A percentile compares a stretch with the other conserved stretches of the same genome.
Evolutionary conservation across 192 early-diverging fungal species (phyloP).

Genomic region (Phlyctochytrium bullatum): DNA sequence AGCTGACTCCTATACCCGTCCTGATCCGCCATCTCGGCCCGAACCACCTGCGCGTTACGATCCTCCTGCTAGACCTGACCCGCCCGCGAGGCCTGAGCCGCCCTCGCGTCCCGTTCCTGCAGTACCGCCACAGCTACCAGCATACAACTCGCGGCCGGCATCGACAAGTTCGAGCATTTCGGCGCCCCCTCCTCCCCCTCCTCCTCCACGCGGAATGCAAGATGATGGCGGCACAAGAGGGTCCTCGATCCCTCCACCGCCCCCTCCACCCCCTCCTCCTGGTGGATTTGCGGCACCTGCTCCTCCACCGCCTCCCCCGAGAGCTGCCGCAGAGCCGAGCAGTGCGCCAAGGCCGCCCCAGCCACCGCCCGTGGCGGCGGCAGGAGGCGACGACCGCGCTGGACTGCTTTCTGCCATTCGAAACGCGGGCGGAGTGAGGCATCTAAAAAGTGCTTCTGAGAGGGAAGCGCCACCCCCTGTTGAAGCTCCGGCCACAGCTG

Average conservation of each 20-base stretch:
- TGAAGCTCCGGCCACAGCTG: slow-evolving; percentile 10
- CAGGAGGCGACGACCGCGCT: slow-evolving; percentile 5
- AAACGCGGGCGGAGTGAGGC: slow-evolving; percentile 22
- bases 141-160: neutral
- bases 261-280: slow-evolving; percentile 13
- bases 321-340: neutral
- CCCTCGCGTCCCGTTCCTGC: neutral
- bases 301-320: slow-evolving; percentile 28
- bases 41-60: slow-evolving; percentile 16
- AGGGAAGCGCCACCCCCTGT: slow-evolving; percentile 17
- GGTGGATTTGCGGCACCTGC: slow-evolving; percentile 10
- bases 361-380: slow-evolving; percentile 14
- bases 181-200: slow-evolving; percentile 11
- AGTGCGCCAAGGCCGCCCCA: slow-evolving; percentile 23
- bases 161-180: neutral
- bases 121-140: neutral
- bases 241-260: slow-evolving; percentile 12
- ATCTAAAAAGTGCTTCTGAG: slow-evolving; percentile 19
- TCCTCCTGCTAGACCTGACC: slow-evolving; percentile 1
- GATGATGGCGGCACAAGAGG: neutral
- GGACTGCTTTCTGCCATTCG: slow-evolving; percentile 36
- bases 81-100: neutral
- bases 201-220: slow-evolving; percentile 5
- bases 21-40: slow-evolving; percentile 3
- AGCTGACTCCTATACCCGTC: neutral